These are phyloP conservation scores for Penicillium griseofulvum DNA, from an alignment of 2,329 filamentous ascomycete species.

Conservation along the genomic window DNA sequence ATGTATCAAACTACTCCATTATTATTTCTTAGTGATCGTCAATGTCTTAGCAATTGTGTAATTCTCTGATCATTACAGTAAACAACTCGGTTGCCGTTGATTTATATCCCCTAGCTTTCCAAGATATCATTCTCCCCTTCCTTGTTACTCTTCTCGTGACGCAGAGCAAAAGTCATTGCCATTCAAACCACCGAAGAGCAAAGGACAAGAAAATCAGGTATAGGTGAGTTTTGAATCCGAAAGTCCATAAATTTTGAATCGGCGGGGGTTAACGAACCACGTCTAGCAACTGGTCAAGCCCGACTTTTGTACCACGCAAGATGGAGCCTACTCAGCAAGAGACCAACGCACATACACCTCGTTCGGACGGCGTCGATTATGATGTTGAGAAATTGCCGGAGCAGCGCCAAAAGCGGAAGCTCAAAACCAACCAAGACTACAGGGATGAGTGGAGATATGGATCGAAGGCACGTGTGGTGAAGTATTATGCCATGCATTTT, in stretches of 20 bases:
- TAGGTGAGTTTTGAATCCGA: not conserved
- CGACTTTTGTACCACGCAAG: not conserved
- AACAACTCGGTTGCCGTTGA: not conserved
- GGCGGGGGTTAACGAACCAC: not conserved
- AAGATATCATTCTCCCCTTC: too few species aligned
- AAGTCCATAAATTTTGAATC: not conserved
- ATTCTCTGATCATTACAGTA: not conserved
- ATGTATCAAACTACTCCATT: not conserved
- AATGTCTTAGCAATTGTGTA: not conserved
- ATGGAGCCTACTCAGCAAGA: not conserved
- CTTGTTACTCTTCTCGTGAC: not conserved
- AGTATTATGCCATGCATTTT: not conserved
- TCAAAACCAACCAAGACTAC: not conserved
- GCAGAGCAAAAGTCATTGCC: not conserved
- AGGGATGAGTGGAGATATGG: not conserved
- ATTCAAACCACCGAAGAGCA: not conserved
- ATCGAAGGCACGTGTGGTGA: not conserved
- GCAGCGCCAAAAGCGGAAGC: not conserved
- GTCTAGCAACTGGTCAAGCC: not conserved
- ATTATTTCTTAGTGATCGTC: not conserved
- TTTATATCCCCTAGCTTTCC: not conserved
- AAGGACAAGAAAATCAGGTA: not conserved
- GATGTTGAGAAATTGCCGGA: not conserved
- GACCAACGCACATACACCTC: not conserved
- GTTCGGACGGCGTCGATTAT: not conserved